These are phyloP conservation scores for Daldinia childiae DNA, from an alignment of 495 filamentous ascomycete species.

Conservation along the genomic window DNA sequence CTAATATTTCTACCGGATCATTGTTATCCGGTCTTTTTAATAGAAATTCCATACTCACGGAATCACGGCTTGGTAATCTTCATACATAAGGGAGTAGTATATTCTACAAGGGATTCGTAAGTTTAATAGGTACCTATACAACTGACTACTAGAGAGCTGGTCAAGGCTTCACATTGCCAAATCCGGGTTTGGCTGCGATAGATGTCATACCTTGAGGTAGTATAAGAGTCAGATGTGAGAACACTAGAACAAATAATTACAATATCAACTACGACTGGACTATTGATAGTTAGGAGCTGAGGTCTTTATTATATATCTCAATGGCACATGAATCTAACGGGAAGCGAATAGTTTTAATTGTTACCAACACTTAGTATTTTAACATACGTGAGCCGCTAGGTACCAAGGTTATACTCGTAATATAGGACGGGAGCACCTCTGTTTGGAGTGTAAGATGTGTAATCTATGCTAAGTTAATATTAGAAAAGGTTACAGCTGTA, in stretches of 20 bases:
- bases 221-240: background rate
- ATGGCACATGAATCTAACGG: background rate
- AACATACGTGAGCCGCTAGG: background rate
- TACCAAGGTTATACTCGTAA: background rate
- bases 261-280: background rate
- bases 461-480: no score
- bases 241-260: background rate
- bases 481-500: no score
- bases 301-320: background rate
- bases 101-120: no score
- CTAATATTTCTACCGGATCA: no score
- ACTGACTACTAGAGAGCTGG: background rate
- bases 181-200: background rate
- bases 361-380: background rate
- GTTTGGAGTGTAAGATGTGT: no score
- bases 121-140: no score
- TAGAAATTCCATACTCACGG: background rate
- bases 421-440: no score
- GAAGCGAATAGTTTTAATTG: background rate
- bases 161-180: background rate
- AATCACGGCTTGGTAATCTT: background rate
- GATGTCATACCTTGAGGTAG: background rate
- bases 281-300: background rate
- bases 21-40: background rate
- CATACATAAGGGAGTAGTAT: no score